These are phyloP conservation scores for Papiliotrema nemorosa DNA, from an alignment of 1,284 basidiomycete species.

Conservation along the genomic window DNA sequence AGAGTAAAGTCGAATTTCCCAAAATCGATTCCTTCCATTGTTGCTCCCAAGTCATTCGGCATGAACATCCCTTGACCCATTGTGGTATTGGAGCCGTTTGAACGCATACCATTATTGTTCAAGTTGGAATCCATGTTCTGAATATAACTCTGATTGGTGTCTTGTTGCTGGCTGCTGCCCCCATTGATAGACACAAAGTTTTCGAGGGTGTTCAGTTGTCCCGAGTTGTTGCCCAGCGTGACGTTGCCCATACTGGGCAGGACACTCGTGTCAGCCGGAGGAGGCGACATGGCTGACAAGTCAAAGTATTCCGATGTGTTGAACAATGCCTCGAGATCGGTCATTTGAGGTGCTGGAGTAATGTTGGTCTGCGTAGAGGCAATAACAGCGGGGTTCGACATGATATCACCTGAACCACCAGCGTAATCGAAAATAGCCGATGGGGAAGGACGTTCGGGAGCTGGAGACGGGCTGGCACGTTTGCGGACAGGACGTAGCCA, in stretches of 20 bases:
- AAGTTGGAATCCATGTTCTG: too few species aligned
- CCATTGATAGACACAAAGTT: neutral
- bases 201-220: neutral
- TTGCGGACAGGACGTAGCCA: conserved; percentile 84
- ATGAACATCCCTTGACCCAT: neutral
- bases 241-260: too few species aligned
- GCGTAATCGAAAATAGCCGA: conserved; percentile 5
- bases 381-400: conserved; percentile 21
- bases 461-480: conserved; percentile 43
- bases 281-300: conserved; percentile 20
- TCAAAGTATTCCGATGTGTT: conserved; percentile 46
- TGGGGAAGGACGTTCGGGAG: conserved; percentile 18
- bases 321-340: conserved; percentile 43
- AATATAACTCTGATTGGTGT: too few species aligned
- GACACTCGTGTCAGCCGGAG: neutral
- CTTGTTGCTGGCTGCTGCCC: too few species aligned
- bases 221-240: neutral
- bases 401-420: conserved; percentile 22
- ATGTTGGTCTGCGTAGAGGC: conserved; percentile 1
- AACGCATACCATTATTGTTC: too few species aligned
- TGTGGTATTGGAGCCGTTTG: too few species aligned
- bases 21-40: neutral
- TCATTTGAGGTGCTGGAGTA: conserved; percentile 5
- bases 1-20: conserved; percentile 24
- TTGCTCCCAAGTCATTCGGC: neutral